Evolutionary conservation across 108 stramenopile species (phyloP).

Genomic region (Schizochytrium sp.): DNA sequence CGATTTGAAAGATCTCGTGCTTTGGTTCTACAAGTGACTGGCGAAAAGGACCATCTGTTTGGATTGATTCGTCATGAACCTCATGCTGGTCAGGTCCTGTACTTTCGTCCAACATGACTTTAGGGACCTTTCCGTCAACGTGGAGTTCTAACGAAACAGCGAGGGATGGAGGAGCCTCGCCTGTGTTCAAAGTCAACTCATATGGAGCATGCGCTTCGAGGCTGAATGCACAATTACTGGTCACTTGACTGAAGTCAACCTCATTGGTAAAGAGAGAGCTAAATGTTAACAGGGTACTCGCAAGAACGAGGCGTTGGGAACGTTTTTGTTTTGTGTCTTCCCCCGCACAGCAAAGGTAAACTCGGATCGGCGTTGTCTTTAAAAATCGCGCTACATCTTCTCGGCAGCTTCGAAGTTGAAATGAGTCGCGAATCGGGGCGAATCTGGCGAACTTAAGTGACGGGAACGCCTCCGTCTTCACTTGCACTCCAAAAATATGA

Average conservation of each 20-base stretch:
- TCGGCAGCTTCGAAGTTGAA: neutral
- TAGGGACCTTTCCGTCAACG: conserved; percentile 23
- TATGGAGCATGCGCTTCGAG: conserved; percentile 8
- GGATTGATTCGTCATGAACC: neutral
- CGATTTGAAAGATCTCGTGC: neutral
- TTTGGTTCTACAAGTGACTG: neutral
- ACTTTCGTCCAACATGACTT: conserved; percentile 1
- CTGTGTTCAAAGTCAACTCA: neutral
- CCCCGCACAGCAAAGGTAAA: conserved; percentile 21
- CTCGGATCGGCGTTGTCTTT: conserved; percentile 8
- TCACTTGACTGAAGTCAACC: neutral
- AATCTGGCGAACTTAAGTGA: conserved; percentile 56
- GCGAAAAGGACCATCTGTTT: neutral
- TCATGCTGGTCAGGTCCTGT: neutral
- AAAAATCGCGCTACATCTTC: conserved; percentile 12
- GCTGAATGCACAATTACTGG: conserved; percentile 53
- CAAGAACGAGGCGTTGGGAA: neutral
- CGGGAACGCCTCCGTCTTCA: conserved; percentile 49
- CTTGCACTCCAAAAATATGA: conserved; percentile 41
- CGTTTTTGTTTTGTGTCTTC: neutral
- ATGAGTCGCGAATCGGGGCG: conserved; percentile 57
- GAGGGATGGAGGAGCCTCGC: neutral
- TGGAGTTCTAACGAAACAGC: conserved; percentile 34
- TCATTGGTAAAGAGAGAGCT: neutral
- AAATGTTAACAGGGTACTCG: neutral